A percentile compares a stretch with the other conserved stretches of the same genome.
phyloP scores from a whole-genome alignment of 2,329 filamentous ascomycete species.

The Pseudogymnoascus sp. region DNA sequence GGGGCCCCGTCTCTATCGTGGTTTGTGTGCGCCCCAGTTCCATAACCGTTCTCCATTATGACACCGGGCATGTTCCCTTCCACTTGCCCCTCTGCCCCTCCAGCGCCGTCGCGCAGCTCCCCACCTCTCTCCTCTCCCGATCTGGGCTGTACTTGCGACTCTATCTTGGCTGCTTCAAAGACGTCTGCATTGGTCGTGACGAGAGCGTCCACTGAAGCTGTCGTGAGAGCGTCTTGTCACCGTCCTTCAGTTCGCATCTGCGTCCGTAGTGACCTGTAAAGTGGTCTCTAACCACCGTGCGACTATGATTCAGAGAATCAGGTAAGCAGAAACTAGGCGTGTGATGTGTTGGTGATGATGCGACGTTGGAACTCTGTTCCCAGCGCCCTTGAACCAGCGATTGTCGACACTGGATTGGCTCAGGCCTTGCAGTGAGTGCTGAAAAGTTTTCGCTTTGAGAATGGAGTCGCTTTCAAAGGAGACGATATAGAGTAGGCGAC shows the following conservation, averaged over 20 bases:
- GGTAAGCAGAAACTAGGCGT: not conserved
- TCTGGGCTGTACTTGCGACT: constrained; percentile 24
- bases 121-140: constrained; percentile 23
- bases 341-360: constrained; percentile 2
- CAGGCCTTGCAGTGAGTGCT: not conserved
- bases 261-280: not conserved
- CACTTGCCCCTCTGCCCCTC: constrained; percentile 17
- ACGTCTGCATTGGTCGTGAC: constrained; percentile 6
- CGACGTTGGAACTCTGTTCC: not conserved
- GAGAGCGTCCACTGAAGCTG: constrained; percentile 2
- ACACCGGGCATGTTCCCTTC: constrained; percentile 43
- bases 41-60: constrained; percentile 49
- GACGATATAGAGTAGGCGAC: not conserved
- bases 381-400: not conserved
- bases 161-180: constrained; percentile 27
- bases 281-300: constrained; percentile 1
- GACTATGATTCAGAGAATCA: constrained; percentile 1
- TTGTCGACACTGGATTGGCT: constrained; percentile 4
- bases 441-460: constrained; percentile 2
- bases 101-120: constrained; percentile 22
- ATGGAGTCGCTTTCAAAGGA: not conserved
- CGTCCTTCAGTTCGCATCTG: not conserved
- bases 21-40: constrained; percentile 47
- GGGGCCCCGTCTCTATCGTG: constrained; percentile 44
- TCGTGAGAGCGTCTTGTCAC: constrained; percentile 2